These are phyloP conservation scores for Lavandula angustifolia DNA, from an alignment of 257 asterid genomes.

Conservation along the genomic window DNA sequence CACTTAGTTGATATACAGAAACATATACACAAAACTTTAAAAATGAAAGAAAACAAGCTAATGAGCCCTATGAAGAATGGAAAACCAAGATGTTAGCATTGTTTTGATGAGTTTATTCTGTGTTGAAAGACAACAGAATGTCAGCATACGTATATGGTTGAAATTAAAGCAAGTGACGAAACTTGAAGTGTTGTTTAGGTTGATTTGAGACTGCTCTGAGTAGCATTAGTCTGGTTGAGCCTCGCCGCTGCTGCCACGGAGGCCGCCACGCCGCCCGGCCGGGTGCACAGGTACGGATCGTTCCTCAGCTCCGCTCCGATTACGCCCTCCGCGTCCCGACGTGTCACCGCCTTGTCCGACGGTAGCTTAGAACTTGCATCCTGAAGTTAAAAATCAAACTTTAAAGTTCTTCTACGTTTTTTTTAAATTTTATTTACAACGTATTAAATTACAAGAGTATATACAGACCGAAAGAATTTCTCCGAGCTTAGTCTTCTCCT, in stretches of 20 bases:
- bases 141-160: neutral
- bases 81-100: no score
- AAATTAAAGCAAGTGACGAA: neutral
- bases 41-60: constrained; percentile 17
- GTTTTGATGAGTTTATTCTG: no score
- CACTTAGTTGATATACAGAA: constrained; percentile 1
- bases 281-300: constrained; percentile 88
- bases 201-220: constrained; percentile 10
- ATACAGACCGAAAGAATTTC: constrained; percentile 60
- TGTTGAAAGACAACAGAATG: no score
- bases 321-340: constrained; percentile 96
- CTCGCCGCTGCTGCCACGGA: constrained; percentile 95
- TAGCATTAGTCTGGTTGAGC: constrained; percentile 62
- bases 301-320: constrained; percentile 95
- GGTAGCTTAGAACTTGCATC: constrained; percentile 90
- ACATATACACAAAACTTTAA: neutral
- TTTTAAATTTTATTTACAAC: no score
- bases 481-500: constrained; percentile 80
- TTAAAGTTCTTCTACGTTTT: no score
- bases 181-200: neutral
- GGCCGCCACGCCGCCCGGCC: constrained; percentile 95
- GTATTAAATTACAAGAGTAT: no score
- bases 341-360: constrained; percentile 80
- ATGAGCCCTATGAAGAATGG: neutral
- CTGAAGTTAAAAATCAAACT: constrained; percentile 32